Conservation (phyloP, 768 basidiomycete species). For the Leucogyrophana mollusca region DNA sequence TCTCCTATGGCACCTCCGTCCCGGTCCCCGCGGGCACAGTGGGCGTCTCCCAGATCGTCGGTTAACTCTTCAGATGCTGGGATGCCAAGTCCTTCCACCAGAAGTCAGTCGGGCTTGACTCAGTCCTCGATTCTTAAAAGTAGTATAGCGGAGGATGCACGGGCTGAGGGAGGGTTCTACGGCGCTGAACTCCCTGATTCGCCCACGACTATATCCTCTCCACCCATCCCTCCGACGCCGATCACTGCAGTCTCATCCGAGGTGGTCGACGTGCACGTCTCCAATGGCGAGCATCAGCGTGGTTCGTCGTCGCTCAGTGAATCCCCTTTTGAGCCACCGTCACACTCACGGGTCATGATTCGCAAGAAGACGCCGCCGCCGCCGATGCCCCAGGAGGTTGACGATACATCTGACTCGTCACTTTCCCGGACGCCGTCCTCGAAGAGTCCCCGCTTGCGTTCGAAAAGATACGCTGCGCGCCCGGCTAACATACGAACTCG, state of each 20-base stretch:
- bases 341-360: constrained; percentile 26
- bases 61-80: constrained; percentile 39
- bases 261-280: constrained; percentile 26
- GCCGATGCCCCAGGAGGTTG: constrained; percentile 26
- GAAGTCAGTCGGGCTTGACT: constrained; percentile 4
- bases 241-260: constrained; percentile 21
- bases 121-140: constrained; percentile 17
- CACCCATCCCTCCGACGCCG: constrained; percentile 40
- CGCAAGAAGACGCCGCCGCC: constrained; percentile 41
- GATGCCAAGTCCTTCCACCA: constrained; percentile 29
- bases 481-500: constrained; percentile 50
- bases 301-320: constrained; percentile 32
- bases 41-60: constrained; percentile 41
- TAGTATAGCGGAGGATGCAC: constrained; percentile 20
- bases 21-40: constrained; percentile 33
- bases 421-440: constrained; percentile 32
- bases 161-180: constrained; percentile 29
- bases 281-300: constrained; percentile 26
- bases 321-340: constrained; percentile 24
- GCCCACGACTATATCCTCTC: constrained; percentile 35
- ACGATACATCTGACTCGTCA: constrained; percentile 55
- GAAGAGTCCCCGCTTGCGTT: constrained; percentile 45
- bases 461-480: constrained; percentile 48
- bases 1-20: constrained; percentile 70
- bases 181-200: constrained; percentile 36